Evolutionary conservation across 2,329 filamentous ascomycete species (phyloP).

Genomic region (Penicillium expansum): DNA sequence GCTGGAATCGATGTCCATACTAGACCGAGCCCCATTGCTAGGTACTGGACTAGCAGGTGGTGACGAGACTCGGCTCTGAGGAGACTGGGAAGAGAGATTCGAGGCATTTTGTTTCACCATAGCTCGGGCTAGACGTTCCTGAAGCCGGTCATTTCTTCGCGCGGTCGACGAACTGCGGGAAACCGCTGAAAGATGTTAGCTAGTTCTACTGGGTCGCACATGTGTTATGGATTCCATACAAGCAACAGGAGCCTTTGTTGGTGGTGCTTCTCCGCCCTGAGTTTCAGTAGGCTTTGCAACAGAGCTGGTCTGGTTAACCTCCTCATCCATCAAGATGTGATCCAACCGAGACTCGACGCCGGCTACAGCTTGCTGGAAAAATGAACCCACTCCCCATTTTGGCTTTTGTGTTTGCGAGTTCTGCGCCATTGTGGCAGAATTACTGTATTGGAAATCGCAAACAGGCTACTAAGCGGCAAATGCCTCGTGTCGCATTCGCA

Average conservation of each 20-base stretch:
- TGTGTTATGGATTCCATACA: conserved; percentile 26
- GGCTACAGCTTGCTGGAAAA: conserved; percentile 86
- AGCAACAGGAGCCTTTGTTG: conserved; percentile 22
- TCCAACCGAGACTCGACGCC: conserved; percentile 92
- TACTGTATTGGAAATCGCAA: conserved; percentile 1
- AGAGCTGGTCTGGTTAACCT: conserved; percentile 44
- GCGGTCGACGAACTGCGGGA: conserved; percentile 65
- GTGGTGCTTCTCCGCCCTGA: conserved; percentile 26
- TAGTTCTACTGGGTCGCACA: not conserved
- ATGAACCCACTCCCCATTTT: conserved; percentile 66
- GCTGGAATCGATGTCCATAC: conserved; percentile 36
- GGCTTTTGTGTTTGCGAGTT: conserved; percentile 48
- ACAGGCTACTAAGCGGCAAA: conserved; percentile 20
- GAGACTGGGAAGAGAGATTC: conserved; percentile 47
- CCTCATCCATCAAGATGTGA: conserved; percentile 81
- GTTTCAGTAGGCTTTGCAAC: conserved; percentile 37
- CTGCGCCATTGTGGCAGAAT: conserved; percentile 31
- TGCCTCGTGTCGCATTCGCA: conserved; percentile 21
- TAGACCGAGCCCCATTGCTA: conserved; percentile 42
- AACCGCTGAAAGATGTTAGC: conserved; percentile 42
- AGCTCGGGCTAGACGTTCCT: conserved; percentile 84
- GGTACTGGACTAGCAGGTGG: conserved; percentile 52
- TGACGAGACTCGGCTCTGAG: conserved; percentile 52
- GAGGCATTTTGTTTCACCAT: conserved; percentile 69
- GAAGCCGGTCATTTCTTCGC: conserved; percentile 74